Evolutionary conservation across 257 asterid genomes (phyloP), one percentile per base, ranked within the genome.

Genomic region (Salvia miltiorrhiza): DNA sequence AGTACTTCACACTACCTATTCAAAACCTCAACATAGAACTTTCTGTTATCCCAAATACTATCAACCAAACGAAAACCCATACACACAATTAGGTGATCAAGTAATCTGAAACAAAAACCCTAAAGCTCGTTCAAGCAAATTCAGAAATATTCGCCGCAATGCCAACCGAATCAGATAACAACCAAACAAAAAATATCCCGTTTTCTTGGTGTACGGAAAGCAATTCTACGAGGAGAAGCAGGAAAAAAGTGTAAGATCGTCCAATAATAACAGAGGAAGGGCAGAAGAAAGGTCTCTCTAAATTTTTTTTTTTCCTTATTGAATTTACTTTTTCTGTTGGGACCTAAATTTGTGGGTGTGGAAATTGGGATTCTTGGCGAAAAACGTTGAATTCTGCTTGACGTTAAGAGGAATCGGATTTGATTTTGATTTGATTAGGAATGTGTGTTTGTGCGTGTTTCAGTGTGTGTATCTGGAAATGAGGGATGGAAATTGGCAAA

Each of bases 101-200:
- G 78, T 70, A 62, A 77, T 75, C 76, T n/a, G 73, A 57, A 68
- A 74, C 83, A 81, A 79, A 61, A 84, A 79, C 84, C 86, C 85
- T 79, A 71, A 67, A 78, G 67, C 63, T 56, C 52, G 74, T 67
- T 54, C 3, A 56, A 48, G 72, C 20, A 44, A 30, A 48, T 65
- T 44, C 66, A 56, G 33, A 56, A 63, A 73, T 49, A 68, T 47
- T 69, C 65, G 82, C 72, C 78, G 77, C 82, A 84, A 80, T 83
- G 86, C 75, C 69, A 74, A 67, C 69, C 39, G 41, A 71, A 70
- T 73, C 74, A 45, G 73, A 57, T n/a, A 50, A 59, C 50, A 53
- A 33, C 19, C 30, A 5, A 63, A 26, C 47, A n/a, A 5, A 47
- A 59, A 67, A 21, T 62, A 37, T 28, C 28, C 76, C 53, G 67